Percentiles rank a stretch among this genome's conserved stretches.
These are phyloP conservation scores for Scutellaria baicalensis DNA, from an alignment of 257 asterid species.

Conservation along the genomic window DNA sequence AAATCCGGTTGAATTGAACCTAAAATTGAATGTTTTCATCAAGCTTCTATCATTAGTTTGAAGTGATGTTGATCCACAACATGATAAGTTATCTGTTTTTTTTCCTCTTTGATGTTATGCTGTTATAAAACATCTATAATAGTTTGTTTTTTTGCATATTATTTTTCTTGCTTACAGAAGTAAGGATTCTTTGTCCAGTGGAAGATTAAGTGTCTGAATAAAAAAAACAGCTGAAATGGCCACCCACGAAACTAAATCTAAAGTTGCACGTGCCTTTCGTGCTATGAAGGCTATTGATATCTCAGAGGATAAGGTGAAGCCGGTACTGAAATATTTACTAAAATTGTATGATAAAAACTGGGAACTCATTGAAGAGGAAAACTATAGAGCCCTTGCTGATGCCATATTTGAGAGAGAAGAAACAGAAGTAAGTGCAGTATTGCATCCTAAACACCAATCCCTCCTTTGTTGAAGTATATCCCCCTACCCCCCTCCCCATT, in stretches of 20 bases:
- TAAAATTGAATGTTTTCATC: not conserved
- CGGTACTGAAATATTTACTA: conserved; percentile 58
- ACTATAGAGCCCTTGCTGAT: conserved; percentile 68
- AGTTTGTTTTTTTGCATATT: not conserved
- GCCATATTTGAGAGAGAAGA: conserved; percentile 73
- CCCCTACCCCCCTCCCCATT: too few species aligned
- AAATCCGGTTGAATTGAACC: not conserved
- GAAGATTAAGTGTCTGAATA: conserved; percentile 14
- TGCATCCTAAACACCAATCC: not conserved
- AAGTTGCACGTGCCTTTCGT: conserved; percentile 47
- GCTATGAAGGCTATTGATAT: conserved; percentile 72
- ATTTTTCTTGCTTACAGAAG: conserved; percentile 12
- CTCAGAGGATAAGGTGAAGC: conserved; percentile 50
- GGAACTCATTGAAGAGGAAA: conserved; percentile 74
- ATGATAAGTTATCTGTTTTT: not conserved
- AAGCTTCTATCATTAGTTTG: not conserved
- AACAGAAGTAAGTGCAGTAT: conserved; percentile 47
- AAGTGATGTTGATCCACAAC: not conserved
- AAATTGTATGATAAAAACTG: conserved; percentile 71
- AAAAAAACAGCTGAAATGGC: conserved; percentile 19
- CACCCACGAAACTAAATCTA: conserved; percentile 36
- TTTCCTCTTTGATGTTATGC: not conserved
- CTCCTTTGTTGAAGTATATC: not conserved
- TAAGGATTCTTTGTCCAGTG: conserved; percentile 16
- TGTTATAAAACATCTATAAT: not conserved